phyloP scores from a whole-genome alignment of 192 early-diverging fungal species.

The Powellomyces hirtus region DNA sequence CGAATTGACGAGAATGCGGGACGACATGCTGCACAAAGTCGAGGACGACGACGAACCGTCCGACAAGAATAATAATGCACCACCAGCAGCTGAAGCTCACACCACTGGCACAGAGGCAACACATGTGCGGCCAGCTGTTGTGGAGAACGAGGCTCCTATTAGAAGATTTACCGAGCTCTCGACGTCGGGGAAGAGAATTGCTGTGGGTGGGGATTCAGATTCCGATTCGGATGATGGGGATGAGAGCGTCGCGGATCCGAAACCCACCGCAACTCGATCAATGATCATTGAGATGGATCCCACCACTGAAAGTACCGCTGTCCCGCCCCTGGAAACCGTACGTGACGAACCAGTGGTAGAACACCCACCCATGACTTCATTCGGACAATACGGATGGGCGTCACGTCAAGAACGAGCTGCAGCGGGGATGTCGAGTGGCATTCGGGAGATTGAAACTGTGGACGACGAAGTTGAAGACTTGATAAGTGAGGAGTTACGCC shows the following conservation, averaged over 20 bases:
- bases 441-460: neutral
- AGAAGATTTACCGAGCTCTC: constrained; percentile 16
- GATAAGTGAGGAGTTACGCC: too few species aligned
- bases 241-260: neutral
- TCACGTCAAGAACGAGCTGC: neutral
- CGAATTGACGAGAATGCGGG: constrained; percentile 32
- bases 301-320: neutral
- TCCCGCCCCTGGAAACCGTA: neutral
- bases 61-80: neutral
- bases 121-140: neutral
- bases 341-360: neutral
- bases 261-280: neutral
- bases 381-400: neutral
- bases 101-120: neutral
- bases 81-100: neutral
- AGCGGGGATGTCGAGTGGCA: neutral
- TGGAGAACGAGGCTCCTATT: constrained; percentile 17
- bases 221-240: neutral
- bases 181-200: constrained; percentile 21
- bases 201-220: neutral
- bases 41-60: neutral
- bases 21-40: constrained; percentile 45
- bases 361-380: neutral
- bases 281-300: neutral
- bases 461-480: neutral